Conservation (phyloP, 2,329 filamentous ascomycete species). For the Blumeriella jaapii region DNA sequence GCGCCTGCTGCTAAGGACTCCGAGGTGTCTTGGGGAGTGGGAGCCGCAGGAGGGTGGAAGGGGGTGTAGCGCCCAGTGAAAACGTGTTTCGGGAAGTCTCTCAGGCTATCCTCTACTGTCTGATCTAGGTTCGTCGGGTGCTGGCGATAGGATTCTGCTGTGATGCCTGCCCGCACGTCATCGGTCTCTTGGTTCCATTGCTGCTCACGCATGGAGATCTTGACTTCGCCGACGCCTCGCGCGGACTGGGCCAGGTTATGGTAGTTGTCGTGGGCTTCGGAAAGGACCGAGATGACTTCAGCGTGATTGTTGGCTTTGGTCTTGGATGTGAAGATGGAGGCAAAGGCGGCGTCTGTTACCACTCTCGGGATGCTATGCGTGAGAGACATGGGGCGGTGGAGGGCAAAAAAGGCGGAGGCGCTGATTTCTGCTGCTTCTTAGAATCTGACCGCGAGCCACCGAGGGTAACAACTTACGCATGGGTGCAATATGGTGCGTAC, state of each 20-base stretch:
- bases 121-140: slow-evolving; percentile 39
- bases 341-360: slow-evolving; percentile 64
- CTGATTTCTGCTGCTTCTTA: slow-evolving; percentile 54
- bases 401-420: slow-evolving; percentile 87
- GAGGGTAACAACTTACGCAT: slow-evolving; percentile 37
- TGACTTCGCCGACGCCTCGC: slow-evolving; percentile 30
- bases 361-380: slow-evolving; percentile 66
- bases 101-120: slow-evolving; percentile 26
- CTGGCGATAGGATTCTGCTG: slow-evolving; percentile 33
- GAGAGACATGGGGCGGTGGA: slow-evolving; percentile 87
- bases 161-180: slow-evolving; percentile 32
- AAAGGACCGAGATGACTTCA: slow-evolving; percentile 53
- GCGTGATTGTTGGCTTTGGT: slow-evolving; percentile 36
- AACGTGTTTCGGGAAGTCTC: slow-evolving; percentile 51
- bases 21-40: slow-evolving; percentile 43
- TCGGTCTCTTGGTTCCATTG: slow-evolving; percentile 23
- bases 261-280: slow-evolving; percentile 37
- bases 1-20: slow-evolving; percentile 29
- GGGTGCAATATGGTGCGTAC: slow-evolving; percentile 59
- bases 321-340: slow-evolving; percentile 64
- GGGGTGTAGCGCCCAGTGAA: slow-evolving; percentile 63
- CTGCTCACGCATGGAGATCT: slow-evolving; percentile 14
- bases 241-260: too few species aligned
- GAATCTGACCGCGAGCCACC: neutral
- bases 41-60: slow-evolving; percentile 76